phyloP scores from a whole-genome alignment of 2,329 filamentous ascomycete species.

The Pseudodiploospora longispora region DNA sequence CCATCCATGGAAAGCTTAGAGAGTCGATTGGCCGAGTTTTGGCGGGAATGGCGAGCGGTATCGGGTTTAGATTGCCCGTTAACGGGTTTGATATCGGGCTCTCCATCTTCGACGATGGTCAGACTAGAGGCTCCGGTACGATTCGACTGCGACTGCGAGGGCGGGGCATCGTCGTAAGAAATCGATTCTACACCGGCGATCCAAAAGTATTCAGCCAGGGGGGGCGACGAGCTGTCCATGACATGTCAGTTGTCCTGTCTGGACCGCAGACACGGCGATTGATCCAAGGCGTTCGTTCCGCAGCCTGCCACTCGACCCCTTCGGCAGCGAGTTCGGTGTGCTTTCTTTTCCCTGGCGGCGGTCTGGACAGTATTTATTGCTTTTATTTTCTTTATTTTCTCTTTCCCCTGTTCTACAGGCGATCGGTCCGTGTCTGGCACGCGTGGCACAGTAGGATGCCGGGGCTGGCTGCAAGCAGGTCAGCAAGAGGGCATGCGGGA shows the following conservation, averaged over 20 bases:
- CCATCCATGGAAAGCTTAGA: constrained; percentile 45
- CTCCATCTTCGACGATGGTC: constrained; percentile 56
- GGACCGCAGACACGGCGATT: constrained; percentile 13
- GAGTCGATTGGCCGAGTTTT: constrained; percentile 51
- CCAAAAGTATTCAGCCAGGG: constrained; percentile 69
- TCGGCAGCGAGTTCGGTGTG: not conserved
- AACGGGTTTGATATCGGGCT: constrained; percentile 38
- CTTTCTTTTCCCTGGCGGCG: not conserved
- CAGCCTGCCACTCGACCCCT: constrained; percentile 1
- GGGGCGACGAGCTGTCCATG: constrained; percentile 55
- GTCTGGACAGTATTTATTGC: no score
- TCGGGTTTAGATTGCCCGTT: constrained; percentile 17
- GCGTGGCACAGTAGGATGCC: constrained; percentile 7
- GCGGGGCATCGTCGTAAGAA: constrained; percentile 50
- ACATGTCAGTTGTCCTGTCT: constrained; percentile 30
- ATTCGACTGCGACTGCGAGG: constrained; percentile 11
- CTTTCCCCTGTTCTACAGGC: not conserved
- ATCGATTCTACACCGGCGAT: constrained; percentile 64
- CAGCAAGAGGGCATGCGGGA: constrained; percentile 9
- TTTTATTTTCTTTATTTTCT: constrained; percentile 1
- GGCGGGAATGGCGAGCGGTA: constrained; percentile 50
- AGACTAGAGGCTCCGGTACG: constrained; percentile 36
- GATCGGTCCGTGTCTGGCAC: constrained; percentile 7
- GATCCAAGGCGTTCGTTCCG: not conserved
- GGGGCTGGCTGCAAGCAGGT: constrained; percentile 4